A percentile compares a stretch with the other conserved stretches of the same genome.
phyloP scores from a whole-genome alignment of 2,329 filamentous ascomycete species.

The Byssothecium circinans region DNA sequence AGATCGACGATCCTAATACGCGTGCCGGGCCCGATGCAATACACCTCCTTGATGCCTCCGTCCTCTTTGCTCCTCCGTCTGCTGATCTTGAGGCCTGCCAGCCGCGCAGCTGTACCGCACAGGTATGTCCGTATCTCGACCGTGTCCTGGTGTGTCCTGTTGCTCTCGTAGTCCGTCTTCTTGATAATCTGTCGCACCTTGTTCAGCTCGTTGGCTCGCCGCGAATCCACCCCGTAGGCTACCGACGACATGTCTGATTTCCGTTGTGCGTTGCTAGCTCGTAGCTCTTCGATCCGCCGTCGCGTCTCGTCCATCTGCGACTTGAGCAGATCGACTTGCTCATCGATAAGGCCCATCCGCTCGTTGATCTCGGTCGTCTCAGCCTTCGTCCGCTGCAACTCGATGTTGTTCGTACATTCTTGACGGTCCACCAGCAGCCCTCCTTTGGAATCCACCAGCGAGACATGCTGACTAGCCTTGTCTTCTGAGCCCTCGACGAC shows the following conservation, averaged over 20 bases:
- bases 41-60: conserved; percentile 67
- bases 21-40: conserved; percentile 64
- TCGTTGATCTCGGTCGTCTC: conserved; percentile 59
- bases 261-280: conserved; percentile 60
- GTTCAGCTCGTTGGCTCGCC: conserved; percentile 65
- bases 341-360: conserved; percentile 65
- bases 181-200: conserved; percentile 68
- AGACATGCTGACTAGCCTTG: conserved; percentile 44
- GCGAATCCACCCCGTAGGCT: conserved; percentile 55
- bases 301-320: conserved; percentile 54
- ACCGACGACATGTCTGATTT: conserved; percentile 57
- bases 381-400: conserved; percentile 46
- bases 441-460: conserved; percentile 43
- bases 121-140: conserved; percentile 76
- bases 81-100: conserved; percentile 73
- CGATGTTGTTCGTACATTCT: conserved; percentile 47
- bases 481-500: conserved; percentile 47
- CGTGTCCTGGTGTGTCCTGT: conserved; percentile 70
- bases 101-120: conserved; percentile 77
- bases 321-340: conserved; percentile 62
- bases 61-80: conserved; percentile 60
- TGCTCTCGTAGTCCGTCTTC: conserved; percentile 70
- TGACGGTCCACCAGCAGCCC: conserved; percentile 50
- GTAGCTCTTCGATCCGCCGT: conserved; percentile 63
- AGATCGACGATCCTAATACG: conserved; percentile 77